phyloP scores from a whole-genome alignment of 225 moss, liverwort and hornwort species.

The Pseudoscleropodium purum region DNA sequence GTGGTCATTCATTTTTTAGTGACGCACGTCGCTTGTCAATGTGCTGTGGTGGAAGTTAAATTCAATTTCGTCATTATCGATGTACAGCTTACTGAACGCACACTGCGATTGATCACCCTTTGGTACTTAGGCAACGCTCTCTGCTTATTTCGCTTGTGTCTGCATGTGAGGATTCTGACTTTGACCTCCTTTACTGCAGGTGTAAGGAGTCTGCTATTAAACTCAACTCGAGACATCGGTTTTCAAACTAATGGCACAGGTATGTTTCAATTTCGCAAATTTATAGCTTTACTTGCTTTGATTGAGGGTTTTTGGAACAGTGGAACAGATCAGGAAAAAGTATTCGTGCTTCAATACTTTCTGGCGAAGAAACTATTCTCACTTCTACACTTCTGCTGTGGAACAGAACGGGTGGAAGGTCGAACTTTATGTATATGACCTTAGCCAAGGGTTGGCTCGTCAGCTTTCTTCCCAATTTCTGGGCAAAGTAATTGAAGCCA shows the following conservation, averaged over 20 bases:
- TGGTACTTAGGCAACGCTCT: background rate
- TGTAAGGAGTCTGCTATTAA: background rate
- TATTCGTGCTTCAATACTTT: background rate
- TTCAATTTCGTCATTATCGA: background rate
- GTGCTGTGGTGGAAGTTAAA: background rate
- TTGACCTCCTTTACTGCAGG: background rate
- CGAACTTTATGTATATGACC: conserved; percentile 76
- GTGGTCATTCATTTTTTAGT: background rate
- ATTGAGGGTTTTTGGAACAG: background rate
- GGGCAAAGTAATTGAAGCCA: conserved; percentile 88
- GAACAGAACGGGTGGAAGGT: conserved; percentile 72
- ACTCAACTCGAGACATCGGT: background rate
- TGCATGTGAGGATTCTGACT: background rate
- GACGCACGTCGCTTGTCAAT: background rate
- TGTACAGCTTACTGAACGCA: background rate
- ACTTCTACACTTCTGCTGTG: background rate
- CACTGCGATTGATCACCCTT: background rate
- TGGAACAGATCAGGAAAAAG: background rate
- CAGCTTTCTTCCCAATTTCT: conserved; percentile 83
- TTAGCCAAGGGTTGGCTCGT: conserved; percentile 85
- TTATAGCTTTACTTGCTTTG: background rate
- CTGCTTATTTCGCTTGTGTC: background rate
- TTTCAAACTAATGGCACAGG: conserved; percentile 12
- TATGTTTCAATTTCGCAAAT: background rate
- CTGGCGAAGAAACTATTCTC: background rate